Evolutionary conservation across 2,329 filamentous ascomycete species (phyloP).

Genomic region (Microdochium nivale): DNA sequence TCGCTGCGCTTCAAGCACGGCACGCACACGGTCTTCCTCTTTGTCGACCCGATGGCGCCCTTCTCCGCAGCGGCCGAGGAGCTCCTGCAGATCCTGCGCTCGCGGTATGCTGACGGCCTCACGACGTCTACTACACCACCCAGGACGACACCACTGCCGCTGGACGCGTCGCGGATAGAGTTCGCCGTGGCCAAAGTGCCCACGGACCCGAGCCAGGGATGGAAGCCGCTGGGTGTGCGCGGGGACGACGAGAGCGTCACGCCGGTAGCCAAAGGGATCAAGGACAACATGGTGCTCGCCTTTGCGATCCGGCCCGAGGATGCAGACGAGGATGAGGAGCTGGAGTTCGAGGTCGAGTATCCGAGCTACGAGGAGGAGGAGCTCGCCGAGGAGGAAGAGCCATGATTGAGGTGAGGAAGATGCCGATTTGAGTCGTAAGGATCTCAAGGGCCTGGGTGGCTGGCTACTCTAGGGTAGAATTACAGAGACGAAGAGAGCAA

Average conservation of each 20-base stretch:
- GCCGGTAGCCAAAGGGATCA: conserved; percentile 31
- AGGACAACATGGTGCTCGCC: conserved; percentile 38
- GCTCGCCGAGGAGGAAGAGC: conserved; percentile 21
- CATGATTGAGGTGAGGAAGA: conserved; percentile 2
- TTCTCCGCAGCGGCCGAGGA: conserved; percentile 49
- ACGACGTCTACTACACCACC: conserved; percentile 22
- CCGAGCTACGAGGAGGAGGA: conserved; percentile 32
- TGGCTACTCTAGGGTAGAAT: no score
- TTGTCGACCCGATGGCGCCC: conserved; percentile 48
- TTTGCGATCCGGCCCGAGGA: conserved; percentile 35
- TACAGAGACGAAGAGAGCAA: no score
- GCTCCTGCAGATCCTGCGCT: conserved; percentile 48
- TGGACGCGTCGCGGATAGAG: conserved; percentile 30
- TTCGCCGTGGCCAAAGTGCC: conserved; percentile 37
- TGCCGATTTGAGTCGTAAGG: no score
- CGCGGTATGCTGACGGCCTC: conserved; percentile 48
- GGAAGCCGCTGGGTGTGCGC: conserved; percentile 34
- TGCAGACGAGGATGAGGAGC: conserved; percentile 27
- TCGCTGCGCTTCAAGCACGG: conserved; percentile 68
- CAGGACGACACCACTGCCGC: conserved; percentile 29
- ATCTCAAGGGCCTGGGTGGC: no score
- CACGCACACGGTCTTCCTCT: conserved; percentile 61
- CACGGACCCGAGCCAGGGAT: conserved; percentile 37
- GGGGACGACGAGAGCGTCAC: conserved; percentile 25
- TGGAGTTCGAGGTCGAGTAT: conserved; percentile 35